Conservation (phyloP, 495 filamentous ascomycete genomes). For the Penicillium odoratum region DNA sequence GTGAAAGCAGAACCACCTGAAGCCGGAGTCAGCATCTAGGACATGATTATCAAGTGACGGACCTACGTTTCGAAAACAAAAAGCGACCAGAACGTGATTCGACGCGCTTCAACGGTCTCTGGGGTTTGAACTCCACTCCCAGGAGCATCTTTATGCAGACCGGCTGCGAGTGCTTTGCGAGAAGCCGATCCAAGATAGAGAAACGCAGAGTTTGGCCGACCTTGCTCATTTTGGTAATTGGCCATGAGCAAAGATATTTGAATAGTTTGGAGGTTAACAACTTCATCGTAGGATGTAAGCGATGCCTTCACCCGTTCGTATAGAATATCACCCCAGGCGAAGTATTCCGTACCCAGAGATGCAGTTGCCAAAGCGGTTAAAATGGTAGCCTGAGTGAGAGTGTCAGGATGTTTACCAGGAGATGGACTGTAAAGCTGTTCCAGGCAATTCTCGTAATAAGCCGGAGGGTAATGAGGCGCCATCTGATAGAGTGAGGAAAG, state of each 20-base stretch:
- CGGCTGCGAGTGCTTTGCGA: constrained; percentile 44
- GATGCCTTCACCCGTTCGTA: constrained; percentile 44
- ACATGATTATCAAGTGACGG: too few species aligned
- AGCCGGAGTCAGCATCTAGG: neutral
- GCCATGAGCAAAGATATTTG: constrained; percentile 46
- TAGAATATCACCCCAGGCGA: constrained; percentile 40
- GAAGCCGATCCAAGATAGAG: constrained; percentile 38
- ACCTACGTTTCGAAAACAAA: constrained; percentile 44
- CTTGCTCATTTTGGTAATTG: constrained; percentile 45
- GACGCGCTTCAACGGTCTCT: constrained; percentile 36
- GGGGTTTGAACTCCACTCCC: constrained; percentile 22
- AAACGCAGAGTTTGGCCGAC: constrained; percentile 44
- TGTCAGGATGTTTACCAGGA: constrained; percentile 23
- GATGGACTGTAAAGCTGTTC: constrained; percentile 33
- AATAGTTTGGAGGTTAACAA: constrained; percentile 44
- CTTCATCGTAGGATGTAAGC: constrained; percentile 34
- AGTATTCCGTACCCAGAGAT: constrained; percentile 35
- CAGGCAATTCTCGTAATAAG: constrained; percentile 30
- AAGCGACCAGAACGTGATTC: constrained; percentile 44
- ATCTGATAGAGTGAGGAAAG: constrained; percentile 37
- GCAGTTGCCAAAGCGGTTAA: constrained; percentile 36
- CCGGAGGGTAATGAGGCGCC: constrained; percentile 32
- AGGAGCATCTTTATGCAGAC: constrained; percentile 44
- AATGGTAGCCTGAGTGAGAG: constrained; percentile 28
- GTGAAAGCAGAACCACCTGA: constrained; percentile 46